Conservation (phyloP, 2,329 filamentous ascomycete species). For the Aspergillus phoenicis region DNA sequence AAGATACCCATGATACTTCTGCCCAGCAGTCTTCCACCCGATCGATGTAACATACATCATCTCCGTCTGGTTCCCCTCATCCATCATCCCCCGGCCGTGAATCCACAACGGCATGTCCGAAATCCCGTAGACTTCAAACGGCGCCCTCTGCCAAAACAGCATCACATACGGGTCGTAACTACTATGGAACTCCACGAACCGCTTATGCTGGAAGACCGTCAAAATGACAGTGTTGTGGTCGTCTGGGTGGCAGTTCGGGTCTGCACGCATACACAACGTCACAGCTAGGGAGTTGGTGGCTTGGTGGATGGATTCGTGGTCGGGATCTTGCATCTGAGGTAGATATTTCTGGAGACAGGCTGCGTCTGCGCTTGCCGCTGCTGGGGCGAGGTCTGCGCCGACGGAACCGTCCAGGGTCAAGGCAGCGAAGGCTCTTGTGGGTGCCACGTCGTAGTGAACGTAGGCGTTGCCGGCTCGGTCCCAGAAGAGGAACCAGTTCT, state of each 20-base stretch:
- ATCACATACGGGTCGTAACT: conserved; percentile 61
- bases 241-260: conserved; percentile 47
- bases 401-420: conserved; percentile 51
- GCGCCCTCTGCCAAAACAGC: conserved; percentile 52
- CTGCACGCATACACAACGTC: conserved; percentile 56
- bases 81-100: conserved; percentile 47
- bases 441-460: conserved; percentile 57
- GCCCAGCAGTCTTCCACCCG: conserved; percentile 54
- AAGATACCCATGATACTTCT: conserved; percentile 58
- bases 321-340: conserved; percentile 30
- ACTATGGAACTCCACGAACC: conserved; percentile 51
- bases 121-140: conserved; percentile 56
- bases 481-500: conserved; percentile 68
- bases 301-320: conserved; percentile 58
- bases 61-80: conserved; percentile 45
- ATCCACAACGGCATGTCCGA: conserved; percentile 59
- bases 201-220: conserved; percentile 60
- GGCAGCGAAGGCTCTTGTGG: conserved; percentile 54
- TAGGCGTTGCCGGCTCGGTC: conserved; percentile 51
- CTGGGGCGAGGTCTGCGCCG: conserved; percentile 51
- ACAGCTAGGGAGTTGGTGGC: conserved; percentile 61
- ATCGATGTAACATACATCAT: conserved; percentile 63
- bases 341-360: conserved; percentile 53
- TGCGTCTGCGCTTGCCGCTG: conserved; percentile 43
- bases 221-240: conserved; percentile 59